Base-by-base conservation (phyloP, 2,329 filamentous ascomycete genomes). In the Aspergillus jensenii region DNA sequence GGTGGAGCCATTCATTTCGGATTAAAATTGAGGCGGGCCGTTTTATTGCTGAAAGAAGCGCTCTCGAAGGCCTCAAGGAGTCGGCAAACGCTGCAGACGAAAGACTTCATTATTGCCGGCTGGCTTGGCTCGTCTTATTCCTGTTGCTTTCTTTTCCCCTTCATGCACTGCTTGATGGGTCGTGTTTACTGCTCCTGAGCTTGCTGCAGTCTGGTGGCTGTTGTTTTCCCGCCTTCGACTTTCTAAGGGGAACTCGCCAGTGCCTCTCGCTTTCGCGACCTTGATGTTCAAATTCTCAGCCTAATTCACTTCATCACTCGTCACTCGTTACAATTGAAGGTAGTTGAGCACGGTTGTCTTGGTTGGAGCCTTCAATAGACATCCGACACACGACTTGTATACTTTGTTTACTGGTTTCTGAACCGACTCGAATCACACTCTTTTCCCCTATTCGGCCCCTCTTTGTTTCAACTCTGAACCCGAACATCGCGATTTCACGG, bases 1-100 rank as follows among this genome's bases (percentile, higher is more conserved):
- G 56, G 66, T 63, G 63, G 66, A 62, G 31, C 61, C 35, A 31
- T 40, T 65, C 62, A 68, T 68, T 59, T 67, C 69, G 70, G 70
- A 65, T 50, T 15, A 70, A 67, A 19, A n/a, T 68, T 71, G 47
- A 59, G 62, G 59, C 69, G 67, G 45, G 48, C 61, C 59, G 58
- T 55, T 60, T 54, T 23, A 43, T 37, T 35, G 49, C 25, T 6
- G 44, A 47, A 47, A 56, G 47, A 51, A 50, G 40, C 54, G 40
- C 31, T 31, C 41, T 14, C 25, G 35, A 37, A 35, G 19, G 19
- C 19, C 31, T 47, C 51, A 47, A 46, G 43, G 31, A 47, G 52
- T 7, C 35, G n/a, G 23, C 45, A 48, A 25, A 35, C 45, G 19
- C 45, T 48, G 27, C 45, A 40, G 27, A 54, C 33, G 9, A 17